These are phyloP conservation scores for Pythium utonaiense DNA, from an alignment of 352 stramenopile species.

Conservation along the genomic window DNA sequence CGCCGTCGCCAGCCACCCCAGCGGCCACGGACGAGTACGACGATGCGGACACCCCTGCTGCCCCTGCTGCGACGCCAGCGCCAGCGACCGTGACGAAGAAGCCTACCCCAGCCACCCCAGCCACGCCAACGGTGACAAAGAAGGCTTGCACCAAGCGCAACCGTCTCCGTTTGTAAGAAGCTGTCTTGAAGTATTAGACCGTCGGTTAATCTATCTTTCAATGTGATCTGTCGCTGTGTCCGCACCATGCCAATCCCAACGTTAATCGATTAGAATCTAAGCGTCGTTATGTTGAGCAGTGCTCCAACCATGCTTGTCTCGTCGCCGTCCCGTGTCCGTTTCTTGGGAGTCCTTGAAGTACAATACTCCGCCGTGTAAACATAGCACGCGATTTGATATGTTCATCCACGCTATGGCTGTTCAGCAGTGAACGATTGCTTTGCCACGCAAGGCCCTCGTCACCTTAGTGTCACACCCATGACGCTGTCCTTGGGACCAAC, in stretches of 20 bases:
- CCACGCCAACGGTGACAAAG: slow-evolving; percentile 1
- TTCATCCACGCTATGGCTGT: no score
- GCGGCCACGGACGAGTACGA: background rate
- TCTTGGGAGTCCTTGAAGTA: no score
- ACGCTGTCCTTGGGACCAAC: background rate
- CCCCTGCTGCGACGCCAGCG: background rate
- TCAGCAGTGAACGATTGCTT: background rate
- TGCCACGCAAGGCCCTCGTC: background rate
- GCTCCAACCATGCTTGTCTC: no score
- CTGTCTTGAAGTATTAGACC: background rate
- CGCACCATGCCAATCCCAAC: background rate
- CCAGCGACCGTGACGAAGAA: background rate
- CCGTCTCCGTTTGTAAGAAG: slow-evolving; percentile 3
- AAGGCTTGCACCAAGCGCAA: slow-evolving; percentile 11
- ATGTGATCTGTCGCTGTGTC: background rate
- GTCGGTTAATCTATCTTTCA: background rate
- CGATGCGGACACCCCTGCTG: background rate
- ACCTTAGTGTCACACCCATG: no score
- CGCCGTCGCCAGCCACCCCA: slow-evolving; percentile 5
- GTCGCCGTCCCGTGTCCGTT: no score
- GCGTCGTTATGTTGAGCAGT: no score
- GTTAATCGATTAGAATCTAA: no score
- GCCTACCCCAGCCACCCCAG: background rate
- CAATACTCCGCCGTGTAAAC: no score
- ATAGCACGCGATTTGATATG: no score